phyloP scores from a whole-genome alignment of 2,329 filamentous ascomycete species.

The Colletotrichum musae region DNA sequence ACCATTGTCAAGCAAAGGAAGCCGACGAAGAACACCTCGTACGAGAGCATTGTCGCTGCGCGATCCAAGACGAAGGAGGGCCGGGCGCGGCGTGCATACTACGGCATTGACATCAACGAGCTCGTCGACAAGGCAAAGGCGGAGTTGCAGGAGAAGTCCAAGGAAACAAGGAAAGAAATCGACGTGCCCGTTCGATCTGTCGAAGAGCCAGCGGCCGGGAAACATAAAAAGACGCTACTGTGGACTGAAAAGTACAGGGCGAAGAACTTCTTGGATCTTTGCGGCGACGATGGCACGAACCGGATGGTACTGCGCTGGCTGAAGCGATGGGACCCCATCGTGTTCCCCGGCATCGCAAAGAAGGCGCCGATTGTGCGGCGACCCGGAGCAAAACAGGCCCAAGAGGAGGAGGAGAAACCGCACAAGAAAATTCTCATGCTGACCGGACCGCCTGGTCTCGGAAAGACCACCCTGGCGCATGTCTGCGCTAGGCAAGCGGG shows the following conservation, averaged over 20 bases:
- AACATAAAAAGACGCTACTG: conserved; percentile 71
- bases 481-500: conserved; percentile 96
- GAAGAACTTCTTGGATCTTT: conserved; percentile 90
- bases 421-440: conserved; percentile 92
- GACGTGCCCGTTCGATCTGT: conserved; percentile 58
- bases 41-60: conserved; percentile 77
- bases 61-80: conserved; percentile 77
- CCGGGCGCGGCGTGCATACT: conserved; percentile 82
- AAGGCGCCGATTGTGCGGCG: conserved; percentile 63
- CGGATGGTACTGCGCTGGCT: conserved; percentile 92
- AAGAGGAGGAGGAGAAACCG: conserved; percentile 79
- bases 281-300: conserved; percentile 95
- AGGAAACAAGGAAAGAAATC: conserved; percentile 44
- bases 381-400: conserved; percentile 58
- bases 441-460: conserved; percentile 91
- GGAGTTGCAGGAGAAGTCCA: conserved; percentile 62
- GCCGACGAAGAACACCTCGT: conserved; percentile 63
- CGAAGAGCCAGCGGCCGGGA: conserved; percentile 52
- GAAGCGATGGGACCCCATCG: conserved; percentile 92
- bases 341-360: conserved; percentile 84
- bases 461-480: conserved; percentile 96
- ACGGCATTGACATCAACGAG: conserved; percentile 91
- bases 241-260: conserved; percentile 99
- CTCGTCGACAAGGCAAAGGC: conserved; percentile 80
- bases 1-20: conserved; percentile 70